Conservation (phyloP, 192 early-diverging fungal genomes). For the Entophlyctis helioformis region DNA sequence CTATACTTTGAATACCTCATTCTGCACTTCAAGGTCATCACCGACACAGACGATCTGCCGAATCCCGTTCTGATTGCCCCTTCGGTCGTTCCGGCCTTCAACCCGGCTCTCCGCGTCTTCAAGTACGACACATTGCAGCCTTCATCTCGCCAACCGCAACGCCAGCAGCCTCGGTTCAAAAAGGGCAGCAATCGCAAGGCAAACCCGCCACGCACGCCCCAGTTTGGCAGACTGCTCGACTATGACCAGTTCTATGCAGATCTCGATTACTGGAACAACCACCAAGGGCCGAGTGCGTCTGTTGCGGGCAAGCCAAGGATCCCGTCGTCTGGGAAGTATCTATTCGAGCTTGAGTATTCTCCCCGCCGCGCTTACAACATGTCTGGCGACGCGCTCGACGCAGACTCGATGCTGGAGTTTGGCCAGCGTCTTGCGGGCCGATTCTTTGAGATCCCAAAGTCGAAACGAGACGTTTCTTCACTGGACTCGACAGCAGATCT, state of each 20-base stretch:
- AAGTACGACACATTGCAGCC: slow-evolving; percentile 1
- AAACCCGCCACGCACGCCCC: neutral
- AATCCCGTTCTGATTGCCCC: slow-evolving; percentile 19
- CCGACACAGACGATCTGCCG: neutral
- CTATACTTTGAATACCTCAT: slow-evolving; percentile 17
- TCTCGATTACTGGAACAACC: slow-evolving; percentile 7
- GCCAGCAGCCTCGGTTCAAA: neutral
- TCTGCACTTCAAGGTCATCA: slow-evolving; percentile 12
- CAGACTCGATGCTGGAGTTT: too few relatives aligned
- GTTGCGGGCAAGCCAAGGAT: too few relatives aligned
- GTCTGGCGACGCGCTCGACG: too few relatives aligned
- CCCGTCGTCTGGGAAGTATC: too few relatives aligned
- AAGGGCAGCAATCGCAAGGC: neutral
- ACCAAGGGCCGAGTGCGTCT: too few relatives aligned
- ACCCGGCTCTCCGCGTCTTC: slow-evolving; percentile 15
- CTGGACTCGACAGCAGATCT: too few relatives aligned
- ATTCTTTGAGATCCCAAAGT: too few relatives aligned
- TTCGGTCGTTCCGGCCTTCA: slow-evolving; percentile 23
- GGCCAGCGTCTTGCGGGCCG: too few relatives aligned
- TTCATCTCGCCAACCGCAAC: neutral
- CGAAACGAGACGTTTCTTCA: too few relatives aligned
- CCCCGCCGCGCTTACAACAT: too few relatives aligned
- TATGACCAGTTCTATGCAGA: slow-evolving; percentile 14
- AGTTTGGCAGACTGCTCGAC: slow-evolving; percentile 1
- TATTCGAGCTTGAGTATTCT: too few relatives aligned